These are phyloP conservation scores for Fusarium camptoceras DNA, from an alignment of 2,329 filamentous ascomycete genomes.

Conservation along the genomic window DNA sequence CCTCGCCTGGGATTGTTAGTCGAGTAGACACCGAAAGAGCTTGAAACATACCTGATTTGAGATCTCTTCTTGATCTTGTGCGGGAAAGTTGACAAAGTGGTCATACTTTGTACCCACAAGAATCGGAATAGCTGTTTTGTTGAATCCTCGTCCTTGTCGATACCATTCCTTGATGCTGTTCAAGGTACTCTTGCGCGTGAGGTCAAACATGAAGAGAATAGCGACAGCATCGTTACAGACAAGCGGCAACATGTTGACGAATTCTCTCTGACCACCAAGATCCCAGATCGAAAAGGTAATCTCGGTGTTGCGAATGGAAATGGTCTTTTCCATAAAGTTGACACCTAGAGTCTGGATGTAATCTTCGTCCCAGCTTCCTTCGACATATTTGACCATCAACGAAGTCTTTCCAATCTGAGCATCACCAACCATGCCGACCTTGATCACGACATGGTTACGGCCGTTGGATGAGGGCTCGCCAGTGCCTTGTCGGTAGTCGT, in stretches of 20 bases:
- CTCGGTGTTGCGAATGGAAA: conserved; percentile 98
- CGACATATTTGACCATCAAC: conserved; percentile 99
- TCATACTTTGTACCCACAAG: conserved; percentile 98
- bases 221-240: conserved; percentile 99
- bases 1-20: conserved; percentile 72
- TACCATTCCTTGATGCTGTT: conserved; percentile 99
- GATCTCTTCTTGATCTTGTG: conserved; percentile 98
- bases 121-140: conserved; percentile 99
- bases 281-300: conserved; percentile 99
- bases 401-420: conserved; percentile 99
- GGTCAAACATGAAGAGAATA: conserved; percentile 99
- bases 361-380: conserved; percentile 99
- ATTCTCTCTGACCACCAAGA: conserved; percentile 95
- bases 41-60: conserved; percentile 81
- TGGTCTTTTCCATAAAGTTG: conserved; percentile 99
- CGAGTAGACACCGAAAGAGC: background rate
- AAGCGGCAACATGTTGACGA: conserved; percentile 99
- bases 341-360: conserved; percentile 99
- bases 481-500: conserved; percentile 59
- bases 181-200: conserved; percentile 96
- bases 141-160: conserved; percentile 95
- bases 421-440: conserved; percentile 99
- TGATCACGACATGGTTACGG: conserved; percentile 89
- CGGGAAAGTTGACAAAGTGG: conserved; percentile 98
- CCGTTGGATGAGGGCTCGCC: conserved; percentile 57